Conservation (phyloP, 2,329 filamentous ascomycete species). For the Elsinoe fawcettii region DNA sequence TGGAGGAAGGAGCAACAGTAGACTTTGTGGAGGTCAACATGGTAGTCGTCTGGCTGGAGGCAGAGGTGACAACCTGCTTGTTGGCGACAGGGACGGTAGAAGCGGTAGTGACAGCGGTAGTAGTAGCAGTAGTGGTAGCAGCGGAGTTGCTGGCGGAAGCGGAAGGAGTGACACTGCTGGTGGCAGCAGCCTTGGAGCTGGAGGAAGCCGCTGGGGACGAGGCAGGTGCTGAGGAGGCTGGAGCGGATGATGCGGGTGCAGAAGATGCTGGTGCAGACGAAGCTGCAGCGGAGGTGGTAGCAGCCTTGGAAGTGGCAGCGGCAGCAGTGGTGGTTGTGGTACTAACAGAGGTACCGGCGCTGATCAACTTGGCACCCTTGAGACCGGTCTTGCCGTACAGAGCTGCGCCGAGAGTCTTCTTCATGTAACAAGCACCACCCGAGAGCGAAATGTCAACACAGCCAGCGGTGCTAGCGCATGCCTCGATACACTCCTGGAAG, state of each 20-base stretch:
- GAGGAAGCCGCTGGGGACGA: background rate
- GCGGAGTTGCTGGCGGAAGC: conserved; percentile 5
- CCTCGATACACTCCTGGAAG: conserved; percentile 23
- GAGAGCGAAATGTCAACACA: conserved; percentile 17
- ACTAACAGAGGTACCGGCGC: background rate
- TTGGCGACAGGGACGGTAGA: conserved; percentile 3
- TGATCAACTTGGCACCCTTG: conserved; percentile 13
- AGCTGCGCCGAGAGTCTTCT: conserved; percentile 15
- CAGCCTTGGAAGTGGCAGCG: background rate
- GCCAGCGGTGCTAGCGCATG: conserved; percentile 16
- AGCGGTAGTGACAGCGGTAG: background rate
- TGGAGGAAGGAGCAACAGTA: conserved; percentile 15
- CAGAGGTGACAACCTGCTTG: conserved; percentile 5
- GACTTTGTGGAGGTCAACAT: conserved; percentile 7
- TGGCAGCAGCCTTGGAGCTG: background rate
- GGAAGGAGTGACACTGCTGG: background rate
- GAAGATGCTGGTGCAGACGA: conserved; percentile 2
- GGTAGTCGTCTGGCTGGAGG: background rate
- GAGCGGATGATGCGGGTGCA: conserved; percentile 1
- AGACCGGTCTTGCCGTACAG: background rate
- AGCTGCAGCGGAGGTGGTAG: background rate
- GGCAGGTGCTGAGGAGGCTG: background rate
- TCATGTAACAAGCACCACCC: conserved; percentile 18
- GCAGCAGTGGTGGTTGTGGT: background rate
- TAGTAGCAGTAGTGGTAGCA: conserved; percentile 13